Percentiles rank a stretch among this genome's conserved stretches.
phyloP scores from a whole-genome alignment of 768 basidiomycete species.

The Tylopilus sp. region DNA sequence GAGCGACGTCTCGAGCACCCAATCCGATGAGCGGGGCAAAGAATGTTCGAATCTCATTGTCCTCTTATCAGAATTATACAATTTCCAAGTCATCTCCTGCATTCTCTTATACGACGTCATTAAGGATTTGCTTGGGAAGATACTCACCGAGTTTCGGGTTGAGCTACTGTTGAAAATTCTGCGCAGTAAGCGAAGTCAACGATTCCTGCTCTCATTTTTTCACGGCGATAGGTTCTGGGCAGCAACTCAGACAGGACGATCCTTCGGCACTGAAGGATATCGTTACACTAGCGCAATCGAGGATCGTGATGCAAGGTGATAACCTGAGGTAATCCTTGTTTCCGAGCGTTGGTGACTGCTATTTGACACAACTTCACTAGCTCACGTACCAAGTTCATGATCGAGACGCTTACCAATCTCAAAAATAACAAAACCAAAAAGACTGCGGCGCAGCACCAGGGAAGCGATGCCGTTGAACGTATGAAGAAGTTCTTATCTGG shows the following conservation, averaged over 20 bases:
- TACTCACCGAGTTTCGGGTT: constrained; percentile 74
- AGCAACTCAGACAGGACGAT: constrained; percentile 88
- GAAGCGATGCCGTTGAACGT: constrained; percentile 70
- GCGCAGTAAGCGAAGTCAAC: constrained; percentile 51
- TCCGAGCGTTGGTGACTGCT: background rate
- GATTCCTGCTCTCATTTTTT: background rate
- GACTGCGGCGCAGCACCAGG: constrained; percentile 62
- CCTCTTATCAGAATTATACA: constrained; percentile 89
- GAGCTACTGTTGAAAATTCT: constrained; percentile 85
- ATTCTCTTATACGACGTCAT: constrained; percentile 90
- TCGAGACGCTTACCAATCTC: constrained; percentile 87
- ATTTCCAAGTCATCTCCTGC: constrained; percentile 90
- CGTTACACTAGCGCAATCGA: constrained; percentile 73
- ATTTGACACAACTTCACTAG: constrained; percentile 36
- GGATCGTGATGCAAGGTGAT: constrained; percentile 51
- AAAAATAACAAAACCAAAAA: constrained; percentile 87
- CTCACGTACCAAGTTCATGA: constrained; percentile 91
- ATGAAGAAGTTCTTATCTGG: constrained; percentile 86
- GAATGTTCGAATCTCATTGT: constrained; percentile 87
- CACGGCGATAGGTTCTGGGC: constrained; percentile 73
- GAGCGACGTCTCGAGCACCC: constrained; percentile 11
- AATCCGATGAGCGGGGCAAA: constrained; percentile 57
- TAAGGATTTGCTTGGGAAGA: constrained; percentile 60
- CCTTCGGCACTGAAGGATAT: constrained; percentile 92
- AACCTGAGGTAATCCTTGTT: constrained; percentile 44